phyloP scores from a whole-genome alignment of 1,139 yeast species.

The Pneumocystis wakefieldiae region DNA sequence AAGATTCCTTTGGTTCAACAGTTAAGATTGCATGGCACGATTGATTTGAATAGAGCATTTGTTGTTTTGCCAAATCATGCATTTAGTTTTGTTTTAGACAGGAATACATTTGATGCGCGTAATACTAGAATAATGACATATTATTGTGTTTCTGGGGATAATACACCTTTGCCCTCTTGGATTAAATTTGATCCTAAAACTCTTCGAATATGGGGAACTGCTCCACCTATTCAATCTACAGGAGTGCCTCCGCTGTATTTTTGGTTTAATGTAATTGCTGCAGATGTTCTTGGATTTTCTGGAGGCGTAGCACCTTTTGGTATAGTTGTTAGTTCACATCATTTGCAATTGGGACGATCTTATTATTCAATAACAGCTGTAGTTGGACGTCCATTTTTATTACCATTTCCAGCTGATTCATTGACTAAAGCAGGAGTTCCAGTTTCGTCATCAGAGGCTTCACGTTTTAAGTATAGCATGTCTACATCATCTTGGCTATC shows the following conservation, averaged over 20 bases:
- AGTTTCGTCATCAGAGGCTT: constrained; percentile 39
- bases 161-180: constrained; percentile 90
- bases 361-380: constrained; percentile 43
- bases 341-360: constrained; percentile 47
- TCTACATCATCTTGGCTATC: constrained; percentile 43
- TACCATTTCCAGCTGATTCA: constrained; percentile 44
- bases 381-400: constrained; percentile 38
- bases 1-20: constrained; percentile 13
- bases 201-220: constrained; percentile 68
- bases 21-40: constrained; percentile 15
- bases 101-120: constrained; percentile 39
- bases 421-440: constrained; percentile 45
- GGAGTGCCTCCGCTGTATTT: constrained; percentile 76
- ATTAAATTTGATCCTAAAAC: constrained; percentile 44
- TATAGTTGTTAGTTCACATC: constrained; percentile 76
- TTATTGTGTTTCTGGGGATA: constrained; percentile 67
- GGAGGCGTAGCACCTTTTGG: constrained; percentile 58
- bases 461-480: constrained; percentile 28
- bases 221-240: constrained; percentile 70
- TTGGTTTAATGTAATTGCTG: constrained; percentile 59
- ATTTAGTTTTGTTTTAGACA: constrained; percentile 49
- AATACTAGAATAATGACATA: constrained; percentile 39
- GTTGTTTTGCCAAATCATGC: constrained; percentile 55
- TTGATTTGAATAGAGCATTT: constrained; percentile 53
- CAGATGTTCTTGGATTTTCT: constrained; percentile 63